Conservation (phyloP, 2,329 filamentous ascomycete genomes). For the Tolypocladium tundrense region DNA sequence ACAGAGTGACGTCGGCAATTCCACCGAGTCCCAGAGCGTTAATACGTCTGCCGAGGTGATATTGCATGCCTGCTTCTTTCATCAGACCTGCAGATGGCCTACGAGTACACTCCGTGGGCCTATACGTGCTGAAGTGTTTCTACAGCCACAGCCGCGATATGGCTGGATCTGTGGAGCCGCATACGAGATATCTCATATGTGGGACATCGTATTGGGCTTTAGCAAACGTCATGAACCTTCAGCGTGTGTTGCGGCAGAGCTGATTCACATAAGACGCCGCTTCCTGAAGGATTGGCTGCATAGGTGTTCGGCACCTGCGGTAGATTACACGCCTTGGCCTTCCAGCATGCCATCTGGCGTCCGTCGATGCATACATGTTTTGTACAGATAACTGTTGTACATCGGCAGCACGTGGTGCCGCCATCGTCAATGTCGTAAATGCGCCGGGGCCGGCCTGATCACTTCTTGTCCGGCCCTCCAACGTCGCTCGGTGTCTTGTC, state of each 20-base stretch:
- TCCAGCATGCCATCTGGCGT: not conserved
- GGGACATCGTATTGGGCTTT: not conserved
- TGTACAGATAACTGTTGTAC: not conserved
- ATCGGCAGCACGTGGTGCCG: not conserved
- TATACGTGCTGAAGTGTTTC: not conserved
- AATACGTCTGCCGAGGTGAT: not conserved
- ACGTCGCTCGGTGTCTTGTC: conserved; percentile 7
- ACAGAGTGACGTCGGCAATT: not conserved
- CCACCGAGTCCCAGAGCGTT: not conserved
- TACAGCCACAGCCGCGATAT: not conserved
- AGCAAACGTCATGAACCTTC: not conserved
- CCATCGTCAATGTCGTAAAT: not conserved
- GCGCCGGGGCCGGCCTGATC: not conserved
- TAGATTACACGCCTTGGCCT: not conserved
- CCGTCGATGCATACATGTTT: not conserved
- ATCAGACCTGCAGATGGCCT: too few relatives aligned
- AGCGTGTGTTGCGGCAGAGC: not conserved
- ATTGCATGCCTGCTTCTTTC: too few relatives aligned
- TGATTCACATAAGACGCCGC: not conserved
- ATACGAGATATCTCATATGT: not conserved
- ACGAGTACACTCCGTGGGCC: too few relatives aligned
- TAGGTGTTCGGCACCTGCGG: not conserved
- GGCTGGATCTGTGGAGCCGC: not conserved
- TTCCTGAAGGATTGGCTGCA: not conserved
- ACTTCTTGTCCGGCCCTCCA: conserved; percentile 13